A percentile compares a stretch with the other conserved stretches of the same genome.
Conservation (phyloP, 2,329 filamentous ascomycete species). For the Pestalotiopsis sp. region DNA sequence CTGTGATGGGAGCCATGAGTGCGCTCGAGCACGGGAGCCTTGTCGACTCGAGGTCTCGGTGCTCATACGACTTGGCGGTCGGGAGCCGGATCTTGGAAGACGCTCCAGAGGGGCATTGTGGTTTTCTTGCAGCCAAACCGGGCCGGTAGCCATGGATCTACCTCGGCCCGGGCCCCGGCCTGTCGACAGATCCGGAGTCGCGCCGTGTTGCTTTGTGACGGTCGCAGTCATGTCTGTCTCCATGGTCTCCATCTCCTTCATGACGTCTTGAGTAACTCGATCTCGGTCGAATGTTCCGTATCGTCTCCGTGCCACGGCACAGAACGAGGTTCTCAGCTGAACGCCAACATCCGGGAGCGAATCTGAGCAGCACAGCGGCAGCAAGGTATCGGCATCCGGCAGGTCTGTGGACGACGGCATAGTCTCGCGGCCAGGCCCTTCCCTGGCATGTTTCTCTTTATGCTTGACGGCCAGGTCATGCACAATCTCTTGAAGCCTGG, state of each 20-base stretch:
- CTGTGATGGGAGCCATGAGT: constrained; percentile 15
- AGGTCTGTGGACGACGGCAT: constrained; percentile 27
- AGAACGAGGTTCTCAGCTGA: constrained; percentile 50
- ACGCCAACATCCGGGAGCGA: constrained; percentile 46
- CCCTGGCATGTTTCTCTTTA: constrained; percentile 44
- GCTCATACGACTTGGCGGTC: constrained; percentile 14
- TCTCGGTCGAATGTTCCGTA: constrained; percentile 42
- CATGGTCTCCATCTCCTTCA: constrained; percentile 33
- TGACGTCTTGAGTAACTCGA: constrained; percentile 45
- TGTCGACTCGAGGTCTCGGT: constrained; percentile 11
- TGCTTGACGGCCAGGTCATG: constrained; percentile 46
- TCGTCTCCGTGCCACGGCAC: constrained; percentile 43
- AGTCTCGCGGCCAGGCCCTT: constrained; percentile 32
- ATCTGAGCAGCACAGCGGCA: constrained; percentile 48
- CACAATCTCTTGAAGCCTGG: constrained; percentile 40
- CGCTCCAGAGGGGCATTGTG: constrained; percentile 7
- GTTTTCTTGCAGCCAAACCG: constrained; percentile 9
- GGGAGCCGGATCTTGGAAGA: constrained; percentile 10
- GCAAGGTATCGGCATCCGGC: constrained; percentile 25
- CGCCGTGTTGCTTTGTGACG: constrained; percentile 17
- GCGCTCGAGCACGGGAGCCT: constrained; percentile 18
- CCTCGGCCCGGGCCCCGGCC: constrained; percentile 13
- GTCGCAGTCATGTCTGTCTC: constrained; percentile 21
- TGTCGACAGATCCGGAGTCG: constrained; percentile 18
- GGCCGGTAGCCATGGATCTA: constrained; percentile 14